Percentiles rank a stretch among this genome's conserved stretches.
These are phyloP conservation scores for Tolypocladium album DNA, from an alignment of 2,329 filamentous ascomycete species.

Conservation along the genomic window DNA sequence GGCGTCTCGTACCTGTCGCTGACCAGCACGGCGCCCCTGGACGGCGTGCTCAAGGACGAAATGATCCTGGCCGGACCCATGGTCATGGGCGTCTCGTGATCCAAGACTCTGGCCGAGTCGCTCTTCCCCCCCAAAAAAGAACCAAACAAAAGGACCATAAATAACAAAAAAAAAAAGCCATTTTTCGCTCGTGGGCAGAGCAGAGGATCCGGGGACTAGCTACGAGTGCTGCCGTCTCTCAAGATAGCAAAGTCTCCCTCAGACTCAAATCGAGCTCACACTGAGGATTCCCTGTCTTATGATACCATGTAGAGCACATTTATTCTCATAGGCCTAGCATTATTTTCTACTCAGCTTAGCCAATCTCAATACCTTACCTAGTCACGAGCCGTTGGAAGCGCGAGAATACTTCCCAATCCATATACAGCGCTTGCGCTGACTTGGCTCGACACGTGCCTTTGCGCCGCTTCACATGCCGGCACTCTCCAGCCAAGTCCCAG, in stretches of 20 bases:
- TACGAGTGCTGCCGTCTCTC: neutral
- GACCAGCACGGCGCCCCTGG: constrained; percentile 39
- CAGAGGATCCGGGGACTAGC: neutral
- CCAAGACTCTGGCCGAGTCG: neutral
- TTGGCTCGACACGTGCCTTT: no score
- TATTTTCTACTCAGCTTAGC: neutral
- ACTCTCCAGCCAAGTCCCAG: neutral
- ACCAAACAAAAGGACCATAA: neutral
- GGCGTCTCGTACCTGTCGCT: constrained; percentile 60
- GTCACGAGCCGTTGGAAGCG: no score
- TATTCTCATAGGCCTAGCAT: neutral
- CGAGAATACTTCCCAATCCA: neutral
- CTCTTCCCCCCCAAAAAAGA: constrained; percentile 1
- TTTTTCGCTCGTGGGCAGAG: neutral
- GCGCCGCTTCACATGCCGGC: no score
- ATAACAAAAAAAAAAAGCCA: neutral
- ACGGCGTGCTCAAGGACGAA: constrained; percentile 45
- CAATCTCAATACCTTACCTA: neutral
- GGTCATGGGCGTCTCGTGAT: constrained; percentile 34
- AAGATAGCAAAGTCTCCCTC: neutral
- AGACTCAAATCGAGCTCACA: neutral
- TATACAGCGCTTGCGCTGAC: no score
- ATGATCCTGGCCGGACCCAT: constrained; percentile 57
- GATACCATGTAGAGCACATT: neutral
- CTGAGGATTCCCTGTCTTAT: neutral